Evolutionary conservation across 352 stramenopile species (phyloP).

Genomic region (Globisporangium sylvaticum): DNA sequence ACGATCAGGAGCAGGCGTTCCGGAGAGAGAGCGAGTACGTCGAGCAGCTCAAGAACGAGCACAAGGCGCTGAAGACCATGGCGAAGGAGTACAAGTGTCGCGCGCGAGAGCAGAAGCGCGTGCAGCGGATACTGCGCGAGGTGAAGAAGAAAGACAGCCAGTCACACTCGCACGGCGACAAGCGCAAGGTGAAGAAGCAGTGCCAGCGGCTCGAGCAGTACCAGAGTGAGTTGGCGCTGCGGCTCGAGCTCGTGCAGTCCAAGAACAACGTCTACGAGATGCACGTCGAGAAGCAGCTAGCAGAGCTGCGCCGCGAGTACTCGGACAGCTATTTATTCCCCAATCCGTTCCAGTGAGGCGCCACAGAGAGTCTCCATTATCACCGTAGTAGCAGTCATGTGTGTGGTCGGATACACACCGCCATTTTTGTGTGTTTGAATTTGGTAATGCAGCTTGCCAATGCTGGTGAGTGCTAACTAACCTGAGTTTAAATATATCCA

Average conservation of each 20-base stretch:
- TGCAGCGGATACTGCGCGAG: constrained; percentile 30
- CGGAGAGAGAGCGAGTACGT: constrained; percentile 24
- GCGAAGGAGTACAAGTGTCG: constrained; percentile 37
- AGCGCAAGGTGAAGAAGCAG: constrained; percentile 38
- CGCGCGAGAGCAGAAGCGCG: constrained; percentile 27
- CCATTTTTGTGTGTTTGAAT: neutral
- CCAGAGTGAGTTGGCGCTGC: constrained; percentile 41
- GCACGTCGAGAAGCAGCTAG: constrained; percentile 45
- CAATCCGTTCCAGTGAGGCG: constrained; percentile 18
- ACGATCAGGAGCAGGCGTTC: constrained; percentile 32
- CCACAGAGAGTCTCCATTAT: neutral
- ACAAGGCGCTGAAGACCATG: constrained; percentile 31
- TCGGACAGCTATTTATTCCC: constrained; percentile 62
- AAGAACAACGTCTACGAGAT: constrained; percentile 53
- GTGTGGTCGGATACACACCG: neutral
- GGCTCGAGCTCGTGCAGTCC: constrained; percentile 59
- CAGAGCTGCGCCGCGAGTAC: constrained; percentile 60
- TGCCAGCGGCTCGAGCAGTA: constrained; percentile 36
- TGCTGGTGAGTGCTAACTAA: no score
- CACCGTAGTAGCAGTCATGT: neutral
- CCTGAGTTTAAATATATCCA: no score
- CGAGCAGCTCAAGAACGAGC: constrained; percentile 29
- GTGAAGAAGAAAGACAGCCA: constrained; percentile 18
- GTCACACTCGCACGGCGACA: constrained; percentile 6
- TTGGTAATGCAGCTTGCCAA: neutral